A percentile compares a stretch with the other conserved stretches of the same genome.
Evolutionary conservation across 2,329 filamentous ascomycete species (phyloP).

Genomic region (Monosporascus sp.): DNA sequence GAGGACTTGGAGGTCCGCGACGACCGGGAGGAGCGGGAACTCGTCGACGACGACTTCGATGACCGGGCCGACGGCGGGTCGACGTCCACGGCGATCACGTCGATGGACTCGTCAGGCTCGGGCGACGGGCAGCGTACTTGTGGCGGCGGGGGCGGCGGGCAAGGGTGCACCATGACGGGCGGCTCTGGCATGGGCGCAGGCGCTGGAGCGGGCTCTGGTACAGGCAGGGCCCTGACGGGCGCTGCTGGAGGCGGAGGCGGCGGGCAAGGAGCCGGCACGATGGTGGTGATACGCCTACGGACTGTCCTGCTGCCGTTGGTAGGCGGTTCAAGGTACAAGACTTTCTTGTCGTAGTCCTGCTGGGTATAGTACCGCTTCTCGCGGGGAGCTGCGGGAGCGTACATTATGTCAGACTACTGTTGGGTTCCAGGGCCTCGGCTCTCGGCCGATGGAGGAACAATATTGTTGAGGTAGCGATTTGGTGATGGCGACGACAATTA

Average conservation of each 20-base stretch:
- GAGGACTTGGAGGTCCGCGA: conserved; percentile 20
- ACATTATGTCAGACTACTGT: conserved; percentile 24
- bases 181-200: conserved; percentile 1
- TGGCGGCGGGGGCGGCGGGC: conserved; percentile 19
- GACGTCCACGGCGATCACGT: conserved; percentile 39
- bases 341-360: conserved; percentile 29
- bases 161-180: conserved; percentile 17
- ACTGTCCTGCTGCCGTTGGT: conserved; percentile 30
- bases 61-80: conserved; percentile 29
- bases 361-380: conserved; percentile 27
- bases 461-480: not conserved
- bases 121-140: conserved; percentile 11
- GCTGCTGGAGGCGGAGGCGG: conserved; percentile 16
- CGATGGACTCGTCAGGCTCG: conserved; percentile 27
- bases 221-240: conserved; percentile 7
- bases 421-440: conserved; percentile 2
- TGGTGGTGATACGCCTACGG: conserved; percentile 33
- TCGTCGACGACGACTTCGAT: conserved; percentile 19
- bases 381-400: conserved; percentile 25
- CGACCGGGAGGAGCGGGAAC: conserved; percentile 16
- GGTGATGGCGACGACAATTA: not conserved
- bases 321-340: conserved; percentile 37
- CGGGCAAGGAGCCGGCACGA: conserved; percentile 27
- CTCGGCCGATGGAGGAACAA: not conserved
- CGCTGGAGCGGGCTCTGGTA: conserved; percentile 15